phyloP scores from a whole-genome alignment of 2,329 filamentous ascomycete species.

The Seiridium cupressi region DNA sequence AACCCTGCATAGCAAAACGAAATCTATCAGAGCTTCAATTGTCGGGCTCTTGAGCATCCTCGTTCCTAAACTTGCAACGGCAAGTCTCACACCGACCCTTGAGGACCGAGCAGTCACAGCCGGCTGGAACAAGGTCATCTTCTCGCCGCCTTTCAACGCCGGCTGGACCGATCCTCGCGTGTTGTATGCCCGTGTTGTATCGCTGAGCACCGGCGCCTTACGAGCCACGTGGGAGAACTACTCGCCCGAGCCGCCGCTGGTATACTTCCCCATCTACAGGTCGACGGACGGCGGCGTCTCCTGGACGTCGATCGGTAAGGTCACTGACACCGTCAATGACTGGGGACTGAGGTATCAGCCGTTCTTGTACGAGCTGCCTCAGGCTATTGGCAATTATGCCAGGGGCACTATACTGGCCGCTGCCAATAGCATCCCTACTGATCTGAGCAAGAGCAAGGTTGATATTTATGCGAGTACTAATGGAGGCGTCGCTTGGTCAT shows the following conservation, averaged over 20 bases:
- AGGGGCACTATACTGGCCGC: slow-evolving; percentile 63
- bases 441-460: slow-evolving; percentile 64
- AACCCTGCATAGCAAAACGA: neutral
- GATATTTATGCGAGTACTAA: slow-evolving; percentile 67
- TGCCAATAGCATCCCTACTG: slow-evolving; percentile 57
- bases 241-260: slow-evolving; percentile 51
- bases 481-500: slow-evolving; percentile 61
- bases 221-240: slow-evolving; percentile 57
- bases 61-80: neutral
- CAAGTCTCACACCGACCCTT: neutral
- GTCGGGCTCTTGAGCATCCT: neutral
- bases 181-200: slow-evolving; percentile 39
- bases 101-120: slow-evolving; percentile 5
- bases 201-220: slow-evolving; percentile 43
- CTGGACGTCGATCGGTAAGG: slow-evolving; percentile 63
- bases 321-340: slow-evolving; percentile 62
- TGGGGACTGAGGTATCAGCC: slow-evolving; percentile 70
- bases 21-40: neutral
- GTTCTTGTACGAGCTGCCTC: slow-evolving; percentile 62
- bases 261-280: slow-evolving; percentile 53
- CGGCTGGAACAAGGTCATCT: slow-evolving; percentile 32
- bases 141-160: slow-evolving; percentile 34
- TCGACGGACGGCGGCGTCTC: slow-evolving; percentile 53
- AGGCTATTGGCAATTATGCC: slow-evolving; percentile 53
- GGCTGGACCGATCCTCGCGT: slow-evolving; percentile 39